phyloP scores from a whole-genome alignment of 2,329 filamentous ascomycete genomes.

The Fusarium nanum region DNA sequence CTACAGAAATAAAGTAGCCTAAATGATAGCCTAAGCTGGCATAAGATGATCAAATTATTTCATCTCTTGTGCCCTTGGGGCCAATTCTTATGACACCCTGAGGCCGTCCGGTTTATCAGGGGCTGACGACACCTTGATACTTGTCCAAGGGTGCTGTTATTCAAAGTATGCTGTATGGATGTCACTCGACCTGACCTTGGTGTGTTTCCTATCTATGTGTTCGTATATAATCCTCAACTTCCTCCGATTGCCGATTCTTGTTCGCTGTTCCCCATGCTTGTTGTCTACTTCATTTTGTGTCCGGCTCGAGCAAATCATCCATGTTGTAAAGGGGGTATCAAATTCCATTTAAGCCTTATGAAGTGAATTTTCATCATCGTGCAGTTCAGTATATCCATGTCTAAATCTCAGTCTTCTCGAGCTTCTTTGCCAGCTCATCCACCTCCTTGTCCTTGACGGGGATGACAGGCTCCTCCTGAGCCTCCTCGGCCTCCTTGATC shows the following conservation, averaged over 20 bases:
- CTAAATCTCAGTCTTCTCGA: conserved; percentile 76
- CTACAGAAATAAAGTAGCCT: too few relatives aligned
- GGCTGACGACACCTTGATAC: conserved; percentile 39
- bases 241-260: neutral
- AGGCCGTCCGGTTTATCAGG: conserved; percentile 24
- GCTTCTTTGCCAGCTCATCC: conserved; percentile 79
- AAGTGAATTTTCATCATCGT: conserved; percentile 43
- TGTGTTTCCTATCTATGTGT: neutral
- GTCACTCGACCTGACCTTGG: neutral
- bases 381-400: conserved; percentile 44
- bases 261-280: too few relatives aligned
- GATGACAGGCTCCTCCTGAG: conserved; percentile 78
- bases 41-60: too few relatives aligned
- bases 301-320: conserved; percentile 2
- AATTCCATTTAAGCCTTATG: conserved; percentile 44
- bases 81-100: too few relatives aligned
- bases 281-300: neutral
- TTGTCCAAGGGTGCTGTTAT: neutral
- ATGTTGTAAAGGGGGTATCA: conserved; percentile 47
- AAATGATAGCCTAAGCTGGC: too few relatives aligned
- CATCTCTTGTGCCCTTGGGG: too few relatives aligned
- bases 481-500: conserved; percentile 75
- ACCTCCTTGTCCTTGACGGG: conserved; percentile 80
- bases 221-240: neutral
- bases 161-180: neutral